Evolutionary conservation across 164 flowering plant species (phyloP), one percentile per base, ranked within the genome.

Genomic region (Kingdonia uniflora): DNA sequence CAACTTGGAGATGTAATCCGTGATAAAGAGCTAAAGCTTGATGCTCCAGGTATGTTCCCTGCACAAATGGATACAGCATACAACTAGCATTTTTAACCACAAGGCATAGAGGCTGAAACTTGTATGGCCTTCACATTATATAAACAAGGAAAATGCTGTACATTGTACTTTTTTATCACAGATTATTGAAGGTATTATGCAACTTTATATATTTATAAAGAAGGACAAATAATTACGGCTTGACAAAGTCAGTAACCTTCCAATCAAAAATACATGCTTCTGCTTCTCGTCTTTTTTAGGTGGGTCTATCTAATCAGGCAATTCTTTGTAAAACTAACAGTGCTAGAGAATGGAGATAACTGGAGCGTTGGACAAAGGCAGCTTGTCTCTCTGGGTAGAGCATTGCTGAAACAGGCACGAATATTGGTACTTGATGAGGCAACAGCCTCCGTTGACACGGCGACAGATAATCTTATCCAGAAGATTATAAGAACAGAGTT

Each of bases 341-440:
- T 92, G 56, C 55, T 88, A 15, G 98, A 92, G 70, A 92, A 82
- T 77, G 98, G 98, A 55, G 98, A 92, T 52, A 92, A 92, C 60
- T 92, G 98, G 98, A 92, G 98, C 70, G 94, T 88, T 59, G 98
- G 98, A 48, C 98, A 92, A 63, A 67, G 96, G 60, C 98, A 88
- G 65, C 96, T 92, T 52, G 90, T 92, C 66, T 81, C 96, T 14
- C 69, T 92, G 15, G 98, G 98, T 21, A 71, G 96, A 53, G 96
- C 98, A 43, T 71, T 92, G 57, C 81, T 92, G 33, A 88, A 88
- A 60, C 95, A 92, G 68, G 88, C 96, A 24, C 74, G 77, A 58
- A 92, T 92, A 57, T 63, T 92, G 40, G 98, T 92, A 22, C 91
- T 92, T 48, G 98, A 92, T 69, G 98, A 92, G 69, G 98, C 98